A percentile compares a stretch with the other conserved stretches of the same genome.
Evolutionary conservation across 176 grass and related monocot genomes (phyloP).

Genomic region (Triticum monococcum): DNA sequence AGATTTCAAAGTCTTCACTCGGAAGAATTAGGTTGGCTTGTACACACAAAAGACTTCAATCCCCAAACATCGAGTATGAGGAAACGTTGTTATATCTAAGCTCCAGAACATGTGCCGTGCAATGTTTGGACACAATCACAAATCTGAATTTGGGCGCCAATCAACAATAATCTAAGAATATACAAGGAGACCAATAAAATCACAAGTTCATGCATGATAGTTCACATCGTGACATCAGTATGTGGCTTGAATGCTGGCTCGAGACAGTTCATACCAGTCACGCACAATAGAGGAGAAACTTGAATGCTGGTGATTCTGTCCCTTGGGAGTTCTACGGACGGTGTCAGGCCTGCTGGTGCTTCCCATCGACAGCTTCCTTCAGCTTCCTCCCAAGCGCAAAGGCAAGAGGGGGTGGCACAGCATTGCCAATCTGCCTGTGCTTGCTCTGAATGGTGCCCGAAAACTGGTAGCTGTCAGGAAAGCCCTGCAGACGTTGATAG

Average conservation of each 20-base stretch:
- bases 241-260: constrained; percentile 3
- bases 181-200: constrained; percentile 34
- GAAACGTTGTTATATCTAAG: background rate
- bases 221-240: background rate
- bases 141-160: constrained; percentile 29
- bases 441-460: constrained; percentile 88
- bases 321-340: background rate
- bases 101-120: background rate
- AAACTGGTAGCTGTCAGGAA: constrained; percentile 84
- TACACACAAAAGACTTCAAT: too few species aligned
- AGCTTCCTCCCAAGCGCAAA: constrained; percentile 86
- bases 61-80: too few species aligned
- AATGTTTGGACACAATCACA: constrained; percentile 24
- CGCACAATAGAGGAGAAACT: background rate
- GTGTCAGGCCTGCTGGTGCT: background rate
- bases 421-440: constrained; percentile 94
- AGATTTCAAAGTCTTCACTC: too few species aligned
- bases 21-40: too few species aligned
- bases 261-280: background rate
- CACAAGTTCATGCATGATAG: background rate
- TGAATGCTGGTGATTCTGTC: background rate
- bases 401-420: constrained; percentile 89
- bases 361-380: constrained; percentile 63
- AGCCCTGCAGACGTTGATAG: constrained; percentile 58
- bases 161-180: constrained; percentile 31